Percentiles rank a stretch among this genome's conserved stretches.
Evolutionary conservation across 1,284 basidiomycete genomes (phyloP).

Genomic region (Entoloma clypeatum): DNA sequence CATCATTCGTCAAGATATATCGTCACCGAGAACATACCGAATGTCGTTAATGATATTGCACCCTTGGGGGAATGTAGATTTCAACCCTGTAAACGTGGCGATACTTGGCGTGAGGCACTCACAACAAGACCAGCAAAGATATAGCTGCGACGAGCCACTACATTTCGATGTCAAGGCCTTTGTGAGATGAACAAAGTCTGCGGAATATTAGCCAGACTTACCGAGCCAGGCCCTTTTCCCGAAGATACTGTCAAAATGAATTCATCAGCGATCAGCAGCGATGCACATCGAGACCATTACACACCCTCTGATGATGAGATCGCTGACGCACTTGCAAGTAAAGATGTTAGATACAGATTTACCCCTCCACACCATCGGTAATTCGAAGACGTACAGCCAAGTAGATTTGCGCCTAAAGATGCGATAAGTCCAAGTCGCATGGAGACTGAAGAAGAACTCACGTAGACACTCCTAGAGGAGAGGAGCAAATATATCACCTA

Average conservation of each 20-base stretch:
- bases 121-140: conserved; percentile 12
- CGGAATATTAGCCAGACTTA: conserved; percentile 2
- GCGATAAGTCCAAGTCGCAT: too few relatives aligned
- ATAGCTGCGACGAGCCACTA: conserved; percentile 13
- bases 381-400: conserved; percentile 14
- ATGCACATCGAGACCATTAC: neutral
- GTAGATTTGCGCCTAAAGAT: conserved; percentile 20
- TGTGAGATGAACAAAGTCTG: neutral
- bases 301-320: conserved; percentile 19
- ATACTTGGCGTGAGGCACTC: too few relatives aligned
- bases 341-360: too few relatives aligned
- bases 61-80: neutral
- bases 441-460: conserved; percentile 13
- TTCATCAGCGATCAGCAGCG: neutral
- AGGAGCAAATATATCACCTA: neutral
- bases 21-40: conserved; percentile 8
- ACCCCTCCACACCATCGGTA: neutral
- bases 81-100: neutral
- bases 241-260: conserved; percentile 14
- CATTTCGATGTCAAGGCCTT: neutral
- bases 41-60: conserved; percentile 9
- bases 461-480: conserved; percentile 15
- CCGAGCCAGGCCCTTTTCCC: conserved; percentile 18
- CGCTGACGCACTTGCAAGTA: conserved; percentile 14
- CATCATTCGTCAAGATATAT: neutral